These are phyloP conservation scores for Salix arbutifolia DNA, from an alignment of 345 rosid genomes.

Conservation along the genomic window DNA sequence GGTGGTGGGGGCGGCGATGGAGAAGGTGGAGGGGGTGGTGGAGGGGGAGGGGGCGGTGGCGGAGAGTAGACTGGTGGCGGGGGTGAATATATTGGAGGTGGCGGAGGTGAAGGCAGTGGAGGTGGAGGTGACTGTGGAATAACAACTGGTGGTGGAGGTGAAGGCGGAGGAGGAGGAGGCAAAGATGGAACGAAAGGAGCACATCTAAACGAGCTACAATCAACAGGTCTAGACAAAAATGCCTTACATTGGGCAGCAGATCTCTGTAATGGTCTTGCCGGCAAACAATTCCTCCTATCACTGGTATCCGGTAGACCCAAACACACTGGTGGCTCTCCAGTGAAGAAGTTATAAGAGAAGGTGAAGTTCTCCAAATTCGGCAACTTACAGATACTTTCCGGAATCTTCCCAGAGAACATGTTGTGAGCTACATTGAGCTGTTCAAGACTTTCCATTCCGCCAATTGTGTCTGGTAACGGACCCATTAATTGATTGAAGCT, in stretches of 20 bases:
- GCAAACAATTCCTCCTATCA: constrained; percentile 18
- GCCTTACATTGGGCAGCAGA: constrained; percentile 49
- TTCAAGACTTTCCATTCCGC: constrained; percentile 13
- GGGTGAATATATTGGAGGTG: constrained; percentile 17
- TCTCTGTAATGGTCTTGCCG: constrained; percentile 9
- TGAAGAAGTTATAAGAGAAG: constrained; percentile 21
- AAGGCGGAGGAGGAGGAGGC: constrained; percentile 64
- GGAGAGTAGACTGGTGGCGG: constrained; percentile 28
- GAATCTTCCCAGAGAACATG: constrained; percentile 19
- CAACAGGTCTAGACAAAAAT: constrained; percentile 57
- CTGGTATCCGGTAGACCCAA: constrained; percentile 9
- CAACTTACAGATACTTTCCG: constrained; percentile 19
- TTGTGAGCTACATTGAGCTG: constrained; percentile 26
- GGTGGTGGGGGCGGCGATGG: constrained; percentile 21
- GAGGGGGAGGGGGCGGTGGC: constrained; percentile 21
- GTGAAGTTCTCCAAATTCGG: constrained; percentile 27
- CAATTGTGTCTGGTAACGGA: constrained; percentile 16
- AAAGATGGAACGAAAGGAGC: constrained; percentile 53
- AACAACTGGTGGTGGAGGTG: constrained; percentile 40
- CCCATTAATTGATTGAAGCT: constrained; percentile 20
- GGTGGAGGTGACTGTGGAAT: neutral
- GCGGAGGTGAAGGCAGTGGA: constrained; percentile 8
- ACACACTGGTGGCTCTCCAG: constrained; percentile 24
- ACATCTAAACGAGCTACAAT: constrained; percentile 64
- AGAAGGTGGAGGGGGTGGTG: neutral